A percentile compares a stretch with the other conserved stretches of the same genome.
phyloP scores from a whole-genome alignment of 2,329 filamentous ascomycete species.

The Corynespora cassiicola region DNA sequence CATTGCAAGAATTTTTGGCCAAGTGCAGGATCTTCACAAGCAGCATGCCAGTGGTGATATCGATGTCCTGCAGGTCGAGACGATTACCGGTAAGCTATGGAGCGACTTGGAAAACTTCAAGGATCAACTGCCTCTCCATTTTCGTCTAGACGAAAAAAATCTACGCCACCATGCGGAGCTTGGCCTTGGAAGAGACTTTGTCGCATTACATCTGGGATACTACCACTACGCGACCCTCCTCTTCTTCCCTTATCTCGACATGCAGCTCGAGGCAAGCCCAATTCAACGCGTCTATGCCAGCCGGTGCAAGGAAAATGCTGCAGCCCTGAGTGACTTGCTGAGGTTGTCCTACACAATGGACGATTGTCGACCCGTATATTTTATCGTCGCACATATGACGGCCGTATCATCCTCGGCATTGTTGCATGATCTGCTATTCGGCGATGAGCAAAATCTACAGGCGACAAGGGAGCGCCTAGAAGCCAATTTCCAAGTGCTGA shows the following conservation, averaged over 20 bases:
- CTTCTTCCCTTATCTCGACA: conserved; percentile 55
- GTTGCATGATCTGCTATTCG: conserved; percentile 54
- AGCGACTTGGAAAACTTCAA: too few relatives aligned
- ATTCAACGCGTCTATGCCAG: conserved; percentile 28
- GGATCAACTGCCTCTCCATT: too few relatives aligned
- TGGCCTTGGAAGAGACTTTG: conserved; percentile 53
- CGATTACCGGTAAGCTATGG: too few relatives aligned
- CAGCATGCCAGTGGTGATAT: conserved; percentile 25
- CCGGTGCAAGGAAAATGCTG: conserved; percentile 36
- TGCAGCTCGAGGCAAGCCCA: conserved; percentile 27
- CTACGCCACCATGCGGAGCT: conserved; percentile 43
- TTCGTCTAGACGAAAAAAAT: conserved; percentile 41
- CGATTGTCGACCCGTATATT: conserved; percentile 51
- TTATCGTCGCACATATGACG: conserved; percentile 55
- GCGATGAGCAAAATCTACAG: conserved; percentile 43
- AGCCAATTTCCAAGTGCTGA: conserved; percentile 54
- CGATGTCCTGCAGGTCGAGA: too few relatives aligned
- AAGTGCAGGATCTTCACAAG: conserved; percentile 50
- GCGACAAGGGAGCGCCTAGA: conserved; percentile 47
- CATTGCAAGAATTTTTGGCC: conserved; percentile 47
- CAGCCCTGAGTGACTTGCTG: conserved; percentile 50
- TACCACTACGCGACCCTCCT: conserved; percentile 56
- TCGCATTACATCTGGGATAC: conserved; percentile 55
- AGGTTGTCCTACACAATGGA: conserved; percentile 46
- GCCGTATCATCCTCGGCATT: conserved; percentile 56